Evolutionary conservation across 352 stramenopile species (phyloP).

Genomic region (Globisporangium orthogonon): DNA sequence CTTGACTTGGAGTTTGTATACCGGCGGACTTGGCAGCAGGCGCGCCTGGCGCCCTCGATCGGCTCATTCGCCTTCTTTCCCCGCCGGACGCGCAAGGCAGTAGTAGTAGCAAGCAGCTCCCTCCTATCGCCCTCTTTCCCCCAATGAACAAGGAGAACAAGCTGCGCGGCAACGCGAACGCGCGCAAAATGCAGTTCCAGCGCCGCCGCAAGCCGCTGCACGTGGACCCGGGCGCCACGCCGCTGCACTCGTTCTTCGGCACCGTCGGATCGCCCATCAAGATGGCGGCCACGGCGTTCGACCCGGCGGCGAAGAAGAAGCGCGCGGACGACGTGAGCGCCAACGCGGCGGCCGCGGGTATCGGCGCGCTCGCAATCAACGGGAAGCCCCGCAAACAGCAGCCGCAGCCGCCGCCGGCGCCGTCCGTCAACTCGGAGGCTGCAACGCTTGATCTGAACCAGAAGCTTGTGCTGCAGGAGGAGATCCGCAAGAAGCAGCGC

Average conservation of each 20-base stretch:
- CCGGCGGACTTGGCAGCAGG: no score
- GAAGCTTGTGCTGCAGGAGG: slow-evolving; percentile 42
- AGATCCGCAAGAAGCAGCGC: slow-evolving; percentile 36
- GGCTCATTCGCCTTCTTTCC: no score
- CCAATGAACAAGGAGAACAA: slow-evolving; percentile 51
- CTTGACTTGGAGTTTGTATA: no score
- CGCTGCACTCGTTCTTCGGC: slow-evolving; percentile 60
- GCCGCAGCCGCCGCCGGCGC: slow-evolving; percentile 1
- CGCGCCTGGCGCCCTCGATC: no score
- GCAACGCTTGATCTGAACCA: slow-evolving; percentile 53
- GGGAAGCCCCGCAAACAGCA: slow-evolving; percentile 1
- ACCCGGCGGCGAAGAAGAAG: slow-evolving; percentile 11
- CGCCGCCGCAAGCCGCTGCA: slow-evolving; percentile 36
- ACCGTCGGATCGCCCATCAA: slow-evolving; percentile 69
- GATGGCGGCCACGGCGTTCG: slow-evolving; percentile 29
- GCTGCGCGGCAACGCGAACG: slow-evolving; percentile 19
- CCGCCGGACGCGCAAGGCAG: no score
- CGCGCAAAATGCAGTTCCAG: slow-evolving; percentile 43
- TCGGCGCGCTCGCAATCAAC: slow-evolving; percentile 8
- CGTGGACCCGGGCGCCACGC: slow-evolving; percentile 25
- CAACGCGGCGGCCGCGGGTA: slow-evolving; percentile 12
- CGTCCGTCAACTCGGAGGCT: slow-evolving; percentile 38
- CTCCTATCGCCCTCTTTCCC: no score
- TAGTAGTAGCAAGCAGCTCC: no score
- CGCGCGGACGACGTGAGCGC: slow-evolving; percentile 11